phyloP scores from a whole-genome alignment of 805 yeast species.

The Candida taoyuanica region DNA sequence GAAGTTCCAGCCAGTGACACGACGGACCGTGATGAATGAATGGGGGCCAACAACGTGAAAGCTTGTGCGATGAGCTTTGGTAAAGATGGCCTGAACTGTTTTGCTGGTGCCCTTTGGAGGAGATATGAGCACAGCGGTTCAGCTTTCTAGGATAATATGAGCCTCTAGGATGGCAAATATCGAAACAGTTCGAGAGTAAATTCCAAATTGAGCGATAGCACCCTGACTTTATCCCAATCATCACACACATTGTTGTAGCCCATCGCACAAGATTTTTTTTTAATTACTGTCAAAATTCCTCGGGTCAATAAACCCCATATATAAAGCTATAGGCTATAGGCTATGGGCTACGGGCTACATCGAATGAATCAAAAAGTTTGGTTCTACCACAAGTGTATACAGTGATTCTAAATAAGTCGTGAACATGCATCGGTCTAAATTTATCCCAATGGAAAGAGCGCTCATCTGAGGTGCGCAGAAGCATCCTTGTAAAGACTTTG shows the following conservation, averaged over 20 bases:
- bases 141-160: too few relatives aligned
- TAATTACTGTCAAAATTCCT: neutral
- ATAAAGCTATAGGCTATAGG: too few relatives aligned
- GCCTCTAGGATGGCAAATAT: too few relatives aligned
- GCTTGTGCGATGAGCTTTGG: slow-evolving; percentile 2
- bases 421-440: too few relatives aligned
- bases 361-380: too few relatives aligned
- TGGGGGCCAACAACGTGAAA: slow-evolving; percentile 4
- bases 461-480: slow-evolving; percentile 68
- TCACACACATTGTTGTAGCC: neutral
- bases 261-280: neutral
- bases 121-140: too few relatives aligned
- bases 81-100: too few relatives aligned
- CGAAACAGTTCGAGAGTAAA: neutral
- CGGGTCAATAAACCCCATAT: slow-evolving; percentile 2
- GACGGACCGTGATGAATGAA: slow-evolving; percentile 9
- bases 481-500: slow-evolving; percentile 89
- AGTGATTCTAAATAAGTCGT: too few relatives aligned
- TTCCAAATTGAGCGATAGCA: neutral
- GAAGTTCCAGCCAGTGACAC: slow-evolving; percentile 10
- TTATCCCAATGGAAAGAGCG: too few relatives aligned
- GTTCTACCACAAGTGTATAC: too few relatives aligned
- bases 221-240: neutral
- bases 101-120: too few relatives aligned
- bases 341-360: too few relatives aligned